phyloP scores from a whole-genome alignment of 495 filamentous ascomycete species.

The Ascodesmis nigricans region DNA sequence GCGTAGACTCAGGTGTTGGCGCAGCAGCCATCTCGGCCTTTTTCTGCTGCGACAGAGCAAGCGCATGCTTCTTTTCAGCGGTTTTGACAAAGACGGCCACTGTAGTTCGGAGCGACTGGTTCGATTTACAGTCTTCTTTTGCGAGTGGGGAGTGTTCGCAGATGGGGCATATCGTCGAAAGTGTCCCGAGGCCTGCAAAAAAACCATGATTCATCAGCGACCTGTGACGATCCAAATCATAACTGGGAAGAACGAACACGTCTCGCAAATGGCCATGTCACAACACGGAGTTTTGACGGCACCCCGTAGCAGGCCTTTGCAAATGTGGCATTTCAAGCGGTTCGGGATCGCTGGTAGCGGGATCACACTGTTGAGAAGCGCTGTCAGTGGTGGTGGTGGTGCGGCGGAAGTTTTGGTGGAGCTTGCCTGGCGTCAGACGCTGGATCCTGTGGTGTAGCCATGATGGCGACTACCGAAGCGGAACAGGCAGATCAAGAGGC shows the following conservation, averaged over 20 bases:
- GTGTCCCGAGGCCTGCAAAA: conserved; percentile 44
- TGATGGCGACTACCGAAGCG: no score
- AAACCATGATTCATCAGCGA: neutral
- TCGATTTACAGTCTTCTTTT: conserved; percentile 63
- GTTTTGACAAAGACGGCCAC: conserved; percentile 72
- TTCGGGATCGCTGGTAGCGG: conserved; percentile 70
- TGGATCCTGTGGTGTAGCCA: no score
- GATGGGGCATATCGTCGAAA: conserved; percentile 67
- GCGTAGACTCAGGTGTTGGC: neutral
- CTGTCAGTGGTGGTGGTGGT: no score
- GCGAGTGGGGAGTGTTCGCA: conserved; percentile 79
- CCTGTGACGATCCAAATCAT: neutral
- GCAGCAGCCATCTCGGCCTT: conserved; percentile 6
- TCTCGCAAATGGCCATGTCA: conserved; percentile 82
- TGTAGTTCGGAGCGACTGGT: conserved; percentile 71
- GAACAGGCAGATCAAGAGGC: no score
- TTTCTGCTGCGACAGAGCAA: conserved; percentile 35
- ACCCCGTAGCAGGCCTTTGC: conserved; percentile 75
- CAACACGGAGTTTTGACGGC: conserved; percentile 84
- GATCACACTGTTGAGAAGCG: no score
- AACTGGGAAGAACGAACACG: conserved; percentile 36
- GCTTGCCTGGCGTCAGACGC: no score
- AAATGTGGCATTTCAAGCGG: conserved; percentile 84
- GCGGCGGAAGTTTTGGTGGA: no score
- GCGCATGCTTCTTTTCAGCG: conserved; percentile 61